These are phyloP conservation scores for Rhizopus microsporus DNA, from an alignment of 371 early-diverging fungal species.

Conservation along the genomic window DNA sequence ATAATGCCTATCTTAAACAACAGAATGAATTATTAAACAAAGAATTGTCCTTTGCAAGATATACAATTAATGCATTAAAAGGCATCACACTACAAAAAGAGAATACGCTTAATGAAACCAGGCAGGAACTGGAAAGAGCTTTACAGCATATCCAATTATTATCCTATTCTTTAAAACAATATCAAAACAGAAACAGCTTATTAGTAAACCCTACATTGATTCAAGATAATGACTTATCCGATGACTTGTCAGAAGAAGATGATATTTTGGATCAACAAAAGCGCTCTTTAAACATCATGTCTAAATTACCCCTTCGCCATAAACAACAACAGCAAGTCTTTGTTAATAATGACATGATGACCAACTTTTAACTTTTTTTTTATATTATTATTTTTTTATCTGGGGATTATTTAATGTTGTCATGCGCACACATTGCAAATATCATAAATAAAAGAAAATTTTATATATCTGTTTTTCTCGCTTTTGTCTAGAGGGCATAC, in stretches of 20 bases:
- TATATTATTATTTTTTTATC: background rate
- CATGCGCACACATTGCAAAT: too few species aligned
- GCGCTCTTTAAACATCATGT: constrained; percentile 25
- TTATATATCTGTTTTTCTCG: too few species aligned
- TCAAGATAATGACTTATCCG: constrained; percentile 27
- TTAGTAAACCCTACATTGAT: constrained; percentile 21
- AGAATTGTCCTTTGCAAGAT: constrained; percentile 45
- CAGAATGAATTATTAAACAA: constrained; percentile 43
- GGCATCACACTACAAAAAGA: constrained; percentile 45
- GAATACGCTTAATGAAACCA: constrained; percentile 36
- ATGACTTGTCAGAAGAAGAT: constrained; percentile 32
- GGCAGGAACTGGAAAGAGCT: constrained; percentile 55
- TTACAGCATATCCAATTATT: constrained; percentile 35
- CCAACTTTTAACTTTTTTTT: background rate
- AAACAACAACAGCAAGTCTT: constrained; percentile 3
- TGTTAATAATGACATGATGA: background rate
- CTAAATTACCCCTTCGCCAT: constrained; percentile 27
- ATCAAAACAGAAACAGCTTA: constrained; percentile 13
- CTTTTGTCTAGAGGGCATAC: too few species aligned
- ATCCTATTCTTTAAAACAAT: constrained; percentile 11
- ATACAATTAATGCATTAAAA: constrained; percentile 46
- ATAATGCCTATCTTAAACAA: constrained; percentile 42
- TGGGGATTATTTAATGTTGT: too few species aligned
- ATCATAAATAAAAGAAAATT: too few species aligned
- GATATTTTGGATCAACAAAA: constrained; percentile 14